phyloP scores from a whole-genome alignment of 306 rosid species.

The Mucuna pruriens region DNA sequence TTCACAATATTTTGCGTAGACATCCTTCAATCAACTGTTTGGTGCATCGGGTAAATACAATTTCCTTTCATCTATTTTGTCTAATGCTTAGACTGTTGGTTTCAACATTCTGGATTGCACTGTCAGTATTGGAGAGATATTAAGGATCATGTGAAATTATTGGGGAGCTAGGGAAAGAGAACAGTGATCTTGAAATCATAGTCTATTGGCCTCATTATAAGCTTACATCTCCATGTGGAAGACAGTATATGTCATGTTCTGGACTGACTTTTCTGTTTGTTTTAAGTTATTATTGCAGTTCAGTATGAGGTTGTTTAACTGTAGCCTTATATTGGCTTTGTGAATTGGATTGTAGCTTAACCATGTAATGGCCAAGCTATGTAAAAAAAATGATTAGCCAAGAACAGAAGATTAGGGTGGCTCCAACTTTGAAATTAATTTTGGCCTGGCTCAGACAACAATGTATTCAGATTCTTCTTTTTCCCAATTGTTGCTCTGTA shows the following conservation, averaged over 20 bases:
- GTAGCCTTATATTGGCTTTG: constrained; percentile 5
- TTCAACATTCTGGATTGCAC: background rate
- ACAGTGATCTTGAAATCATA: constrained; percentile 7
- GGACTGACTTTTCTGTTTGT: background rate
- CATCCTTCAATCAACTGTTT: constrained; percentile 94
- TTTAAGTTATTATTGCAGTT: background rate
- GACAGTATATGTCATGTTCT: background rate
- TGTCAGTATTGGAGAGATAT: constrained; percentile 7
- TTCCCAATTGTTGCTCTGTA: background rate
- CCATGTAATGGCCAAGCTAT: background rate
- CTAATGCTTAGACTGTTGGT: background rate
- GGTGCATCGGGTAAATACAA: constrained; percentile 74
- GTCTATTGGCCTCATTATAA: constrained; percentile 14
- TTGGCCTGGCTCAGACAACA: background rate
- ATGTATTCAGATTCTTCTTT: background rate
- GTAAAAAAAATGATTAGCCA: background rate
- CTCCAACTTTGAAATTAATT: background rate
- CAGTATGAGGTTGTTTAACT: background rate
- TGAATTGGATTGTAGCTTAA: constrained; percentile 9
- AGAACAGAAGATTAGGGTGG: background rate
- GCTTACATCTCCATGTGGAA: background rate
- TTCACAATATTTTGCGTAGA: constrained; percentile 86
- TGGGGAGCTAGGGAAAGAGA: constrained; percentile 1
- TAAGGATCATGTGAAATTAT: constrained; percentile 18
- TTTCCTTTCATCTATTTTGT: constrained; percentile 23